A percentile compares a stretch with the other conserved stretches of the same genome.
Conservation (phyloP, 306 rosid species). For the Dalbergia cochinchinensis region DNA sequence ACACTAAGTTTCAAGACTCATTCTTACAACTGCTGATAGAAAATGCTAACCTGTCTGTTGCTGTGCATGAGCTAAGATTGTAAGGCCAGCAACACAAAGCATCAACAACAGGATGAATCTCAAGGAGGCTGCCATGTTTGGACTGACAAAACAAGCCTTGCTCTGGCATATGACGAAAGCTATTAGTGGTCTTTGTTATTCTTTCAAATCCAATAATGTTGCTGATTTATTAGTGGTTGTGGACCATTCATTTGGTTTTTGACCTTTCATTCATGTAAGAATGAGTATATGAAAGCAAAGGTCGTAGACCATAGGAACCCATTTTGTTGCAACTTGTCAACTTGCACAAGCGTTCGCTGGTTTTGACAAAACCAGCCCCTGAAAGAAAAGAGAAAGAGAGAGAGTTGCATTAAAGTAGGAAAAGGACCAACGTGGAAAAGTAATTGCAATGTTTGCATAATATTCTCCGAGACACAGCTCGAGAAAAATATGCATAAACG, state of each 20-base stretch:
- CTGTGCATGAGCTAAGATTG: conserved; percentile 55
- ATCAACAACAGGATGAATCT: conserved; percentile 39
- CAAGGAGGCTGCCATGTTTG: conserved; percentile 41
- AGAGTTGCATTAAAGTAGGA: background rate
- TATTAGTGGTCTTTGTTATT: background rate
- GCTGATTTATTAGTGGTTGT: background rate
- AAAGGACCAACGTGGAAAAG: background rate
- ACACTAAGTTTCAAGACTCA: background rate
- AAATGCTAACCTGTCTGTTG: conserved; percentile 62
- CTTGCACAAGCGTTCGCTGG: conserved; percentile 4
- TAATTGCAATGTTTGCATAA: background rate
- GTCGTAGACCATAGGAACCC: background rate
- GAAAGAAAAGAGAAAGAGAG: background rate
- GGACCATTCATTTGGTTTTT: background rate
- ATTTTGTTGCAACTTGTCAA: conserved; percentile 2
- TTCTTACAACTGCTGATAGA: background rate
- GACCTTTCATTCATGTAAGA: background rate
- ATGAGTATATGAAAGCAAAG: background rate
- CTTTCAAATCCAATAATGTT: background rate
- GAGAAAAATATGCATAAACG: background rate
- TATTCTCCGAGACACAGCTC: background rate
- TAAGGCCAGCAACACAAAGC: conserved; percentile 22
- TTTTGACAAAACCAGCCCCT: conserved; percentile 34
- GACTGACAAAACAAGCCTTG: background rate
- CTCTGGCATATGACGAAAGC: conserved; percentile 4